A percentile compares a stretch with the other conserved stretches of the same genome.
phyloP scores from a whole-genome alignment of 73 alveolate species.

The Uronychia binucleata region DNA sequence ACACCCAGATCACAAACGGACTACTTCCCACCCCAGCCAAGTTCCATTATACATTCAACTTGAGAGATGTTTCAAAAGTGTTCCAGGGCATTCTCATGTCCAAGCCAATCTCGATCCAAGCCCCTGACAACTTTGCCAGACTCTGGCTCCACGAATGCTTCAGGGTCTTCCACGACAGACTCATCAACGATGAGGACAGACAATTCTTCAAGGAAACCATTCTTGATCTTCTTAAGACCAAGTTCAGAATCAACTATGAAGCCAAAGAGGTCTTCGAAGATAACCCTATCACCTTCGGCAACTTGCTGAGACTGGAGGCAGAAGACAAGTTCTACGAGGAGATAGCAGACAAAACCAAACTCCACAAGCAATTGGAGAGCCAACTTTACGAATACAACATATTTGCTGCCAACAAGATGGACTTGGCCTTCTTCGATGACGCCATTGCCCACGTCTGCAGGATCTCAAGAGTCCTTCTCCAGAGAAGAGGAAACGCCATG shows the following conservation, averaged over 20 bases:
- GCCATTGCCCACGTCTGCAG: constrained; percentile 69
- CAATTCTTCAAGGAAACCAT: constrained; percentile 86
- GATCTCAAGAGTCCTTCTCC: constrained; percentile 38
- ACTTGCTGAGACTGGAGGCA: constrained; percentile 92
- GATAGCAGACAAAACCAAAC: constrained; percentile 84
- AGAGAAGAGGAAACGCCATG: constrained; percentile 62
- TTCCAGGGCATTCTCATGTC: constrained; percentile 91
- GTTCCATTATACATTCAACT: constrained; percentile 95
- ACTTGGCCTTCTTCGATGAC: constrained; percentile 97
- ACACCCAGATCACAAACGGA: constrained; percentile 77
- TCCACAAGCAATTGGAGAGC: constrained; percentile 89
- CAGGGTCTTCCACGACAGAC: constrained; percentile 99
- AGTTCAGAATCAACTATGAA: constrained; percentile 88
- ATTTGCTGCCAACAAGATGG: constrained; percentile 92
- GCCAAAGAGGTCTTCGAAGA: constrained; percentile 86
- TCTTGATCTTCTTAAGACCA: constrained; percentile 77
- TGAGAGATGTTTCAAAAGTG: constrained; percentile 94
- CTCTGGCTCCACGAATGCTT: constrained; percentile 99
- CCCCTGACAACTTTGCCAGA: constrained; percentile 83
- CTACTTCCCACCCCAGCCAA: constrained; percentile 95
- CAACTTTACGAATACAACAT: constrained; percentile 93
- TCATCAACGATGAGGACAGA: constrained; percentile 96
- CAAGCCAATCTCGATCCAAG: constrained; percentile 76
- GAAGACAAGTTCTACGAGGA: constrained; percentile 97
- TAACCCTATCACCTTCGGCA: constrained; percentile 90